Base-by-base conservation (phyloP, 768 basidiomycete species). In the Tricholoma sp. region DNA sequence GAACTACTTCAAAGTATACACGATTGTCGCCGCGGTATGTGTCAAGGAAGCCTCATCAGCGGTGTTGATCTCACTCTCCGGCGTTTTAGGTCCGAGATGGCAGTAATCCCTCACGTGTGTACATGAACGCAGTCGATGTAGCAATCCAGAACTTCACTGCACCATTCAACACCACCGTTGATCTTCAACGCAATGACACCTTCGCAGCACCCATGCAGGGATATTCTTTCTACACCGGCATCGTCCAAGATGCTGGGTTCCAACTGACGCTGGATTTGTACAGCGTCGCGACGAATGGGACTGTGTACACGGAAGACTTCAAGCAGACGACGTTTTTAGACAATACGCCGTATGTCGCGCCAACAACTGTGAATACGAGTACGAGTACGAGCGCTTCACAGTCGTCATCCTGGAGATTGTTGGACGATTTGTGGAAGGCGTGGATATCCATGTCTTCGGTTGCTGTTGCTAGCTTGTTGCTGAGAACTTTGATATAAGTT, bases 261-360 rank as follows among this genome's bases (percentile, higher is more conserved):
- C 67, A 71, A 53, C 55, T 72, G 6, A 68, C 67, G 13, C 54
- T 70, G 28, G 72, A 73, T 57, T 57, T 73, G 34, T 57, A 66
- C 47, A 64, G 64, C 32, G 52, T 63, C 34, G 56, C 59, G 18
- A 13, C 29, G 1, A 59, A 68, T 47, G 71, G 70, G 47, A 68
- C 51, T 18, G 59, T 59, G n/a, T 70, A 70, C 37, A 64, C 63
- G 24, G 63, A 67, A 48, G 69, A 72, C 57, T 68, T 71, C 55
- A 66, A 55, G 44, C 59, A 61, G 50, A 65, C 70, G 7, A 54
- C 66, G 13, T 62, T 64, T 44, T 57, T 70, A 28, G 68, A 67
- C 48, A 70, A 65, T 34, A 64, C 62, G 24, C 64, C 63, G 2
- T 66, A 64, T 52, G 54, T 65, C 17, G 55, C 62, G 1, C 67